Evolutionary conservation across 2,329 filamentous ascomycete species (phyloP).

Genomic region (Trichoderma arundinaceum): DNA sequence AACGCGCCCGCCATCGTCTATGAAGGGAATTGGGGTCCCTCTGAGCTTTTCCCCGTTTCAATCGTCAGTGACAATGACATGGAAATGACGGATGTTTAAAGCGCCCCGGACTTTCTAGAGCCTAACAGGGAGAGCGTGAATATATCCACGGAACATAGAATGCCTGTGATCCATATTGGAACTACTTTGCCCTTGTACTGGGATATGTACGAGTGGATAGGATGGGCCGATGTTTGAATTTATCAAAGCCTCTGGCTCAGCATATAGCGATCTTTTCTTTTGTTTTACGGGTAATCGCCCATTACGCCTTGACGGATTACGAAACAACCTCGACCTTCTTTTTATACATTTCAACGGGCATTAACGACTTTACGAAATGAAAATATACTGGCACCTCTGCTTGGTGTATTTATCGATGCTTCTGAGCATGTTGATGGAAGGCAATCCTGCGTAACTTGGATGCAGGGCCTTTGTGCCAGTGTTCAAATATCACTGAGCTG

Average conservation of each 20-base stretch:
- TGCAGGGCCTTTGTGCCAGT: too few relatives aligned
- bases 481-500: neutral
- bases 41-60: slow-evolving; percentile 52
- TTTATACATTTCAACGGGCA: slow-evolving; percentile 39
- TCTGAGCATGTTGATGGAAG: neutral
- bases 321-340: slow-evolving; percentile 34
- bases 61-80: slow-evolving; percentile 54
- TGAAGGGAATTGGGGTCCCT: slow-evolving; percentile 94
- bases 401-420: neutral
- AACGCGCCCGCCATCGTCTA: slow-evolving; percentile 91
- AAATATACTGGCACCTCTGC: neutral
- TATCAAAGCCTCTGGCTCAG: slow-evolving; percentile 23
- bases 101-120: neutral
- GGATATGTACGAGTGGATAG: slow-evolving; percentile 37
- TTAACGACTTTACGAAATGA: slow-evolving; percentile 39
- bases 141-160: slow-evolving; percentile 37
- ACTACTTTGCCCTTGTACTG: slow-evolving; percentile 36
- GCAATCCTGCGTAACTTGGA: too few relatives aligned
- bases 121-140: slow-evolving; percentile 41
- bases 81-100: slow-evolving; percentile 65
- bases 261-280: slow-evolving; percentile 26
- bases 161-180: slow-evolving; percentile 34
- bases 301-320: slow-evolving; percentile 35
- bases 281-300: slow-evolving; percentile 24
- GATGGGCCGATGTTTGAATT: slow-evolving; percentile 33